A percentile compares a stretch with the other conserved stretches of the same genome.
Conservation (phyloP, 331 rosid species). For the Quercus lobata region DNA sequence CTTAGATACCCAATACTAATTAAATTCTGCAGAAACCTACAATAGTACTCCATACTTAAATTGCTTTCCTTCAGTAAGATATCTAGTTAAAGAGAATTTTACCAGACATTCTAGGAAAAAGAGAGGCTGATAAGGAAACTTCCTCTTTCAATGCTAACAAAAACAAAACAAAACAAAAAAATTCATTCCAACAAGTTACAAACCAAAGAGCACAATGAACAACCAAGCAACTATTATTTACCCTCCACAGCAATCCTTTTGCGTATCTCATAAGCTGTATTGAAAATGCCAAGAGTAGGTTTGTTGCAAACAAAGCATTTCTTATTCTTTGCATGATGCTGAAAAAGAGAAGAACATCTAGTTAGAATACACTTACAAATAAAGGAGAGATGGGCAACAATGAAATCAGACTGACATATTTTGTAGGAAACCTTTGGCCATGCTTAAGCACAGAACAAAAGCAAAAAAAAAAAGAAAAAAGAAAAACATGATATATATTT, state of each 20-base stretch:
- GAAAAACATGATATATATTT: neutral
- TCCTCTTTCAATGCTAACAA: too few species aligned
- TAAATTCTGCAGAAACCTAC: neutral
- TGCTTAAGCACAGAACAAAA: constrained; percentile 5
- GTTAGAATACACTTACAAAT: neutral
- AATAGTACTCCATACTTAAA: neutral
- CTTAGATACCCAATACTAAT: constrained; percentile 9
- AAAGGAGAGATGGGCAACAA: neutral
- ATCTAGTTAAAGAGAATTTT: neutral
- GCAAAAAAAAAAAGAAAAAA: neutral
- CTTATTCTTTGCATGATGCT: constrained; percentile 87
- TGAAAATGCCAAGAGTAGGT: constrained; percentile 83
- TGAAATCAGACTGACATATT: neutral
- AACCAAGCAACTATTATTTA: constrained; percentile 19
- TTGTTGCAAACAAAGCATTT: constrained; percentile 83
- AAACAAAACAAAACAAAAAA: neutral
- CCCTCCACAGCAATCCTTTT: constrained; percentile 61
- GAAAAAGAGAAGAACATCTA: constrained; percentile 17
- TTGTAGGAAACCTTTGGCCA: neutral
- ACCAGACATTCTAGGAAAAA: neutral
- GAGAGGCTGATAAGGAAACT: too few species aligned
- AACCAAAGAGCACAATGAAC: constrained; percentile 1
- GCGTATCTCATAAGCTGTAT: constrained; percentile 73
- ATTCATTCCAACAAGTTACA: neutral
- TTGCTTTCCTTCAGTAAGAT: neutral